Conservation (phyloP, 805 yeast genomes). For the Teunomyces panamensis region DNA sequence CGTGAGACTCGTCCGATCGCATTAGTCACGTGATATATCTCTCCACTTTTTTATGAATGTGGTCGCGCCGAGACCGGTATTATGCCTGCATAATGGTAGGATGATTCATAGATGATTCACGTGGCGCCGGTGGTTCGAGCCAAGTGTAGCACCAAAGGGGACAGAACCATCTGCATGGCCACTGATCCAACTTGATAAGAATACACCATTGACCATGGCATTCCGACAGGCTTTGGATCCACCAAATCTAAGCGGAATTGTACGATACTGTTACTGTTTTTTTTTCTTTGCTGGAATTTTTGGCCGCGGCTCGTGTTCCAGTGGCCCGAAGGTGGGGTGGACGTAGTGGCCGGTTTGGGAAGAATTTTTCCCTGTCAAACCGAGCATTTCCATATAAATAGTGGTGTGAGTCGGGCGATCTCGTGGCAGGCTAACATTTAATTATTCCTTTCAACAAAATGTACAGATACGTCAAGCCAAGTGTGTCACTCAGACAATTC, state of each 20-base stretch:
- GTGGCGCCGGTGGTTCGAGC: neutral
- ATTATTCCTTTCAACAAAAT: neutral
- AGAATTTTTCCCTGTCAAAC: conserved; percentile 3
- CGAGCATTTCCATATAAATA: conserved; percentile 1
- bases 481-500: conserved; percentile 7
- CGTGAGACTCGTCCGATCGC: conserved; percentile 1
- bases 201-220: neutral
- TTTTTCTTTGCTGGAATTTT: too few relatives aligned
- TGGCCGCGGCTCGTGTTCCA: conserved; percentile 2
- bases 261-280: too few relatives aligned
- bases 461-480: conserved; percentile 8
- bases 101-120: conserved; percentile 1
- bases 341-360: conserved; percentile 3
- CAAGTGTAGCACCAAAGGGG: neutral
- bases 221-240: neutral
- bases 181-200: neutral
- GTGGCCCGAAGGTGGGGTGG: conserved; percentile 4
- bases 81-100: neutral
- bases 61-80: neutral
- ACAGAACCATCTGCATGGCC: too few relatives aligned
- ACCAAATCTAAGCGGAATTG: too few relatives aligned
- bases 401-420: neutral
- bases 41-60: neutral
- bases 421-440: too few relatives aligned
- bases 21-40: neutral